A percentile compares a stretch with the other conserved stretches of the same genome.
Evolutionary conservation across 805 yeast species (phyloP).

Genomic region (Yueomyces sinensis): DNA sequence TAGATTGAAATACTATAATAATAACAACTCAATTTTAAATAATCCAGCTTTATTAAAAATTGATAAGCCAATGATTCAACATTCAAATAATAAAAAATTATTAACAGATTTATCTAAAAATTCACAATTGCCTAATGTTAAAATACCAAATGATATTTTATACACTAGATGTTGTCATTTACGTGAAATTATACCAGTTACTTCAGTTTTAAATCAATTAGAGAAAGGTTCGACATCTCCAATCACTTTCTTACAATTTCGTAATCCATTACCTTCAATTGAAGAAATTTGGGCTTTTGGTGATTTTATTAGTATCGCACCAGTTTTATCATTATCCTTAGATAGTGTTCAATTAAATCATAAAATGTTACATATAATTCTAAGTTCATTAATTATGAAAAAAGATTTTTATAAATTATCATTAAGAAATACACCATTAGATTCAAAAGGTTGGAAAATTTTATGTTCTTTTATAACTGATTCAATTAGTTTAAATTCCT

Average conservation of each 20-base stretch:
- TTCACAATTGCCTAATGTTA: constrained; percentile 19
- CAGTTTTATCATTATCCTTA: constrained; percentile 59
- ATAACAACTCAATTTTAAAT: constrained; percentile 27
- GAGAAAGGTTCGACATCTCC: constrained; percentile 69
- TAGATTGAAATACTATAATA: constrained; percentile 35
- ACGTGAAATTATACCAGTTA: constrained; percentile 83
- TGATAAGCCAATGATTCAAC: constrained; percentile 32
- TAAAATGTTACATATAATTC: constrained; percentile 60
- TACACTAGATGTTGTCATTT: constrained; percentile 90
- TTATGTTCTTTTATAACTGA: constrained; percentile 66
- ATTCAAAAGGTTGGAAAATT: constrained; percentile 66
- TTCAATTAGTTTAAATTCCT: constrained; percentile 39
- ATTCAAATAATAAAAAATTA: constrained; percentile 8
- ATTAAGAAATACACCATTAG: constrained; percentile 65
- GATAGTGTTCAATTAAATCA: constrained; percentile 68
- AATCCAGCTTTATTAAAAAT: constrained; percentile 26
- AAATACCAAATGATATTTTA: constrained; percentile 48
- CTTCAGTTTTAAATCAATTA: constrained; percentile 74
- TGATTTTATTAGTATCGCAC: constrained; percentile 78
- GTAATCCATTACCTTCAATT: constrained; percentile 80
- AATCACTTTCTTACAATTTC: constrained; percentile 56
- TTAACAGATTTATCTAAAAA: constrained; percentile 14
- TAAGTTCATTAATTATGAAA: constrained; percentile 53
- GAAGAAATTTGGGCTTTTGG: constrained; percentile 79
- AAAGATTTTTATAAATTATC: constrained; percentile 59